Percentiles rank a stretch among this genome's conserved stretches.
Evolutionary conservation across 2,329 filamentous ascomycete species (phyloP).

Genomic region (Xylaria sp.): DNA sequence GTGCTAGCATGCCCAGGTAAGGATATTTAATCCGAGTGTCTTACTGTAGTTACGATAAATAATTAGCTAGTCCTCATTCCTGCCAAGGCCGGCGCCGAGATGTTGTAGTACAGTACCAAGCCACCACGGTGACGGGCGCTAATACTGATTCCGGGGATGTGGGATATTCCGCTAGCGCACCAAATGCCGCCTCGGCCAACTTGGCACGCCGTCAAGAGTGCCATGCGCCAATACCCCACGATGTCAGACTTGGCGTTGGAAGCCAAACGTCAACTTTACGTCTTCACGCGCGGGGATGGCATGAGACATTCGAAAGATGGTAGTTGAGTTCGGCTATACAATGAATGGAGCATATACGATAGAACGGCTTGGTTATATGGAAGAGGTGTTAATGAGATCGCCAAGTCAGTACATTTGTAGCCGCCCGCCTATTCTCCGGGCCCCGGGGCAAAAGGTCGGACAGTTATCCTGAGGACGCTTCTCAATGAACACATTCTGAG

Average conservation of each 20-base stretch:
- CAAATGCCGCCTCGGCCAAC: slow-evolving; percentile 27
- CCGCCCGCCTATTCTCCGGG: neutral
- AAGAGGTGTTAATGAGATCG: neutral
- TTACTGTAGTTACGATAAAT: slow-evolving; percentile 1
- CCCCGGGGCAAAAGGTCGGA: neutral
- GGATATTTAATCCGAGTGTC: neutral
- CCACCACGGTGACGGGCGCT: slow-evolving; percentile 18
- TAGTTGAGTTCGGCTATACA: neutral
- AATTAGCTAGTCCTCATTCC: neutral
- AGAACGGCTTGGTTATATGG: neutral
- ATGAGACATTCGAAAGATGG: neutral
- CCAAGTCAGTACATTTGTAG: neutral
- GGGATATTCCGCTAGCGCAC: slow-evolving; percentile 21
- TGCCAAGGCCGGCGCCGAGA: slow-evolving; percentile 21
- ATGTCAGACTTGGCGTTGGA: slow-evolving; percentile 20
- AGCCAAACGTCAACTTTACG: neutral
- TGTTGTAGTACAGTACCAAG: slow-evolving; percentile 34
- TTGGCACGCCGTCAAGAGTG: slow-evolving; percentile 15
- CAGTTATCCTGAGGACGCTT: neutral
- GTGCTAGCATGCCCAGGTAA: too few species aligned
- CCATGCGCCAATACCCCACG: slow-evolving; percentile 18
- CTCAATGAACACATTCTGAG: neutral
- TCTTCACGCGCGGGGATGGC: neutral
- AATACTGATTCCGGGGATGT: slow-evolving; percentile 11
- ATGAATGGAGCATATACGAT: neutral